These are phyloP conservation scores for Lachnellula hyalina DNA, from an alignment of 2,329 filamentous ascomycete species.

Conservation along the genomic window DNA sequence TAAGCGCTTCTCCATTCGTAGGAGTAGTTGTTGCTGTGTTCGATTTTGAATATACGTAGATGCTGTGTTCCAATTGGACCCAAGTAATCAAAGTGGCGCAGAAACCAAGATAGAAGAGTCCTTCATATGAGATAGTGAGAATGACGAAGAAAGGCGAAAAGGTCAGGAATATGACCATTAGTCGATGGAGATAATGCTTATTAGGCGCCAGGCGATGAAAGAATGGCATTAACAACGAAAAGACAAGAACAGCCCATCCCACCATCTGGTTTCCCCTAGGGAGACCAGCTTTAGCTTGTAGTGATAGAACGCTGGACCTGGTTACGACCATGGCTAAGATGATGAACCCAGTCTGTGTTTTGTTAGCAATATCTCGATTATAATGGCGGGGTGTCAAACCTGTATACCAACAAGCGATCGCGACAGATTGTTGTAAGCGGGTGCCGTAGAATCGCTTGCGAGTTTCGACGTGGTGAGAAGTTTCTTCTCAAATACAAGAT, in stretches of 20 bases:
- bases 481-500: slow-evolving; percentile 70
- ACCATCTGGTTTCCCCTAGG: slow-evolving; percentile 83
- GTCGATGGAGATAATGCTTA: slow-evolving; percentile 81
- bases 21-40: slow-evolving; percentile 8
- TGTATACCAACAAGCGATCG: slow-evolving; percentile 62
- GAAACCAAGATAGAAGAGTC: slow-evolving; percentile 91
- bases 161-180: slow-evolving; percentile 84
- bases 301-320: slow-evolving; percentile 73
- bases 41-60: slow-evolving; percentile 46
- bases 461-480: slow-evolving; percentile 25
- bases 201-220: slow-evolving; percentile 77
- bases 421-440: slow-evolving; percentile 45
- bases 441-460: slow-evolving; percentile 18
- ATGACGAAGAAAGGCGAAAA: slow-evolving; percentile 94
- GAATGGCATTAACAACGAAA: slow-evolving; percentile 73
- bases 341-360: slow-evolving; percentile 59
- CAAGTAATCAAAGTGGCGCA: slow-evolving; percentile 76
- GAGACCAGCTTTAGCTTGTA: slow-evolving; percentile 80
- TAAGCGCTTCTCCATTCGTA: slow-evolving; percentile 15
- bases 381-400: slow-evolving; percentile 35
- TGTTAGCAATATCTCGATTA: neutral
- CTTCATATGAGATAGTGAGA: slow-evolving; percentile 94
- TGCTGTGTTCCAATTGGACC: slow-evolving; percentile 84
- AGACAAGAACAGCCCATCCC: slow-evolving; percentile 73
- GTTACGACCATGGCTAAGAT: slow-evolving; percentile 81